Evolutionary conservation across 345 rosid genomes (phyloP).

Genomic region (Cardamine occulta): DNA sequence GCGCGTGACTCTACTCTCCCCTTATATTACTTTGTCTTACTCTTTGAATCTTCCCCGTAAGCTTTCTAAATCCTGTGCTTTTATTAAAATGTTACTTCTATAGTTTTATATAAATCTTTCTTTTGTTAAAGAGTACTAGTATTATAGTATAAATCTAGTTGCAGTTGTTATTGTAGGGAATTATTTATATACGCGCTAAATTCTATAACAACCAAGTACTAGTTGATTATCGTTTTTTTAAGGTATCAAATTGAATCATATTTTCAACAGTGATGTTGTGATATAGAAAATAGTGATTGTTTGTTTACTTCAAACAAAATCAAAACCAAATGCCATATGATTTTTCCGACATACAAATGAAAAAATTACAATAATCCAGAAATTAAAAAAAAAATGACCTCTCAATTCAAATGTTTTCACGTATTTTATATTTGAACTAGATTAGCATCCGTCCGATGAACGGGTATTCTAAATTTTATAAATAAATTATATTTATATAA

Average conservation of each 20-base stretch:
- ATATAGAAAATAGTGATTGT: background rate
- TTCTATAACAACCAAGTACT: conserved; percentile 12
- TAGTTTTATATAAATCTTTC: background rate
- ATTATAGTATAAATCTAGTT: conserved; percentile 1
- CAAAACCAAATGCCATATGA: background rate
- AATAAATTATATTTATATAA: too few relatives aligned
- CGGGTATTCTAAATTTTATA: too few relatives aligned
- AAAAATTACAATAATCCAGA: background rate
- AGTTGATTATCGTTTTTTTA: background rate
- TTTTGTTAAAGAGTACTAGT: too few relatives aligned
- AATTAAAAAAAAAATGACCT: background rate
- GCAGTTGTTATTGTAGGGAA: background rate
- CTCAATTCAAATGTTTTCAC: conserved; percentile 17
- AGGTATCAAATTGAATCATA: background rate
- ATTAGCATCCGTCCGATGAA: too few relatives aligned
- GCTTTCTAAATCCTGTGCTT: background rate
- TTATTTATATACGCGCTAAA: background rate
- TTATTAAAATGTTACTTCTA: conserved; percentile 27
- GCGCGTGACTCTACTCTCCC: conserved; percentile 42
- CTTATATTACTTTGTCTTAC: conserved; percentile 17
- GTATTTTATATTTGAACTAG: conserved; percentile 1
- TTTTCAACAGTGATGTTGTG: background rate
- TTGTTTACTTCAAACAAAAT: background rate
- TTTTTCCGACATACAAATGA: background rate
- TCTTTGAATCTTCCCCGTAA: conserved; percentile 21